Conservation (phyloP, 2,329 filamentous ascomycete genomes). For the Colletotrichum scovillei region DNA sequence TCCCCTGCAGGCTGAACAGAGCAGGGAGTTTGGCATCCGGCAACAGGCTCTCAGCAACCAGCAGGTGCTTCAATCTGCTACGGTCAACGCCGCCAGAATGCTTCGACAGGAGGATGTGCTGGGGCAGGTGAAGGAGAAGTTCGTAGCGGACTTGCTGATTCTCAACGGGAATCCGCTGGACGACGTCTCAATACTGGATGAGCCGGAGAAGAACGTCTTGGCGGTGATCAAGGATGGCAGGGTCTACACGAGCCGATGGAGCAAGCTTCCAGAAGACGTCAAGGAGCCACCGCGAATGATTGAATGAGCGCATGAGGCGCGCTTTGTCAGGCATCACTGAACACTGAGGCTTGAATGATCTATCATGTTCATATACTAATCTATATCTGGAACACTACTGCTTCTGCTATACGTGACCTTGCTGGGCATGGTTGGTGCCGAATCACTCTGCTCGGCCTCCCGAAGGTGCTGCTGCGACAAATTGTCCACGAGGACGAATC, state of each 20-base stretch:
- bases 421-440: background rate
- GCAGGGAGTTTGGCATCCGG: slow-evolving; percentile 46
- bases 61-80: slow-evolving; percentile 45
- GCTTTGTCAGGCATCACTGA: too few species aligned
- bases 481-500: slow-evolving; percentile 3
- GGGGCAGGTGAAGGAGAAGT: slow-evolving; percentile 62
- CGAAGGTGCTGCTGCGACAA: background rate
- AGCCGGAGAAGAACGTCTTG: slow-evolving; percentile 58
- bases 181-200: slow-evolving; percentile 63
- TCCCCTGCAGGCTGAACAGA: slow-evolving; percentile 45
- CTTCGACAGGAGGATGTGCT: slow-evolving; percentile 57
- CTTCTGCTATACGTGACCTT: background rate
- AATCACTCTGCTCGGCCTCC: background rate
- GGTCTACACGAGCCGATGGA: slow-evolving; percentile 46
- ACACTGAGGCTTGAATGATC: background rate
- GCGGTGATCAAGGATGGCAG: slow-evolving; percentile 67
- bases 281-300: slow-evolving; percentile 25
- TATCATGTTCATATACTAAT: background rate
- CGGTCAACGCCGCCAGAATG: slow-evolving; percentile 62
- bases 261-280: slow-evolving; percentile 37
- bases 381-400: background rate
- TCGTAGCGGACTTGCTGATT: slow-evolving; percentile 64
- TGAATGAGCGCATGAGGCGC: background rate
- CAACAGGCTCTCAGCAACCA: slow-evolving; percentile 38
- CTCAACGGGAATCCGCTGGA: slow-evolving; percentile 64